A percentile compares a stretch with the other conserved stretches of the same genome.
These are phyloP conservation scores for Trichosanthes cucumerina DNA, from an alignment of 306 rosid species.

Conservation along the genomic window DNA sequence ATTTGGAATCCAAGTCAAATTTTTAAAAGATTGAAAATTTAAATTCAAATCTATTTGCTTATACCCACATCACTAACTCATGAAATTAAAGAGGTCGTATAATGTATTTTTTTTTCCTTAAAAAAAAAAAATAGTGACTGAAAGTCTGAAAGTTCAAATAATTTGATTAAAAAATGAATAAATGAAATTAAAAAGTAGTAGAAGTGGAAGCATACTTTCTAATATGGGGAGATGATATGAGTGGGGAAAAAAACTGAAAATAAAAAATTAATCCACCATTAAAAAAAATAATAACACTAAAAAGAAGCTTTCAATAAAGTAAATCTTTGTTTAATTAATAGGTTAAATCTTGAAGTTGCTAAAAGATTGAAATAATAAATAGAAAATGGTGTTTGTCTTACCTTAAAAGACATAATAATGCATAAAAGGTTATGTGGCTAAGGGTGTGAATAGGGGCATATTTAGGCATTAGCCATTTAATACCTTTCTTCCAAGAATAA, in stretches of 20 bases:
- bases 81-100: too few relatives aligned
- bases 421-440: background rate
- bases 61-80: too few relatives aligned
- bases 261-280: background rate
- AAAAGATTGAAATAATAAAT: background rate
- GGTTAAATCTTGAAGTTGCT: background rate
- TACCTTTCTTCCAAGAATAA: too few relatives aligned
- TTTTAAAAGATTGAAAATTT: too few relatives aligned
- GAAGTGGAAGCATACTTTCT: background rate
- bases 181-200: background rate
- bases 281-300: too few relatives aligned
- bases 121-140: too few relatives aligned
- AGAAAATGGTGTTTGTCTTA: background rate
- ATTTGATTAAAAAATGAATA: too few relatives aligned
- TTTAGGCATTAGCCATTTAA: too few relatives aligned
- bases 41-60: too few relatives aligned
- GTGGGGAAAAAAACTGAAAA: background rate
- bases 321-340: background rate
- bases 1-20: too few relatives aligned
- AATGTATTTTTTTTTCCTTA: too few relatives aligned
- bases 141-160: too few relatives aligned
- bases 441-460: background rate
- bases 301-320: background rate
- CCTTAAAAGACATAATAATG: background rate
- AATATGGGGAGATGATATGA: background rate